Base-by-base conservation (phyloP, 75 land plant genomes). In the Cupressus sempervirens region DNA sequence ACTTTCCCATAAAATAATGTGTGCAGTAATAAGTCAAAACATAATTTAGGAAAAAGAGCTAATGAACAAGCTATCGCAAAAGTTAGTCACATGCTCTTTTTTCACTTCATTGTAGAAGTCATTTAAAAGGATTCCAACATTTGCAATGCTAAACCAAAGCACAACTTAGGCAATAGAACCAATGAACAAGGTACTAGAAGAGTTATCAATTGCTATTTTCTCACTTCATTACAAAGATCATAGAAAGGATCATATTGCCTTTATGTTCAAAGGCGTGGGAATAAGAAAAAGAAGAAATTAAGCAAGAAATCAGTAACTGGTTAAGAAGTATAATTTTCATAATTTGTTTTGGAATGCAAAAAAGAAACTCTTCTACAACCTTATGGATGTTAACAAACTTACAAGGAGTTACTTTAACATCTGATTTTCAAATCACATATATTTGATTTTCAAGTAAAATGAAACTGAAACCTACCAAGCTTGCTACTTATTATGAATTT, bases 381-480 rank as follows among this genome's bases (percentile, higher is more conserved):
- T 14, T 45, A 4, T 79, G 79, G 10, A 45, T 79, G 32, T 79
- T 79, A 7, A 79, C 45, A 79, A n/a, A 3, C 50, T 26, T 41
- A 43, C 81, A 45, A n/a, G 26, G 32, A 79, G 10, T 10, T 43
- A 79, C 81, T 26, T 79, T 79, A 26, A 26, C 9, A 41, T 79
- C 50, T 5, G 45, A 79, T 43, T 79, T 45, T 20, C 46, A 26
- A 40, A 72, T 72, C 45, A 45, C 15, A 45, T 45, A 43, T 79
- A 79, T 79, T 26, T n/a, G 14, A 23, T 43, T 26, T 79, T 40
- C 50, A 79, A 84, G 16, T 38, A n/a, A 23, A 48, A 80, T 26
- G 41, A 81, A 54, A 50, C 41, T 29, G 43, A 45, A 29, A 95
- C 97, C 95, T 93, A 92, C 97, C 97, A 93, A 46, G 87, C 77